A percentile compares a stretch with the other conserved stretches of the same genome.
These are phyloP conservation scores for Alternaria arbusti DNA, from an alignment of 2,329 filamentous ascomycete species.

Conservation along the genomic window DNA sequence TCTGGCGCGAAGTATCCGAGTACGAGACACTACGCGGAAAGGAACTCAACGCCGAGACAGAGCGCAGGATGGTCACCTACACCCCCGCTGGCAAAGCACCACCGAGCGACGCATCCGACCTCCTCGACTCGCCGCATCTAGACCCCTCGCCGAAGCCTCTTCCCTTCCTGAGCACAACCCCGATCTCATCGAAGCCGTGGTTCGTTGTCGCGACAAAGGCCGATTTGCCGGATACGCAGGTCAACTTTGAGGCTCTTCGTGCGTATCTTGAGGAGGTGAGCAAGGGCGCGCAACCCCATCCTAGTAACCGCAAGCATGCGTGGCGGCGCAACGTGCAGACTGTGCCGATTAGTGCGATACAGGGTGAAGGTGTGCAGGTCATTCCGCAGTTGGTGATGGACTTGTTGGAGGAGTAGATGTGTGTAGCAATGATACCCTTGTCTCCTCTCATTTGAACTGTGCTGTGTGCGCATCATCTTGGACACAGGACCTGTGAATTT, in stretches of 20 bases:
- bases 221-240: conserved; percentile 78
- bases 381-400: conserved; percentile 76
- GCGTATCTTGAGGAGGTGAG: conserved; percentile 73
- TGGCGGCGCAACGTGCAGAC: conserved; percentile 65
- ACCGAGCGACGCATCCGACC: conserved; percentile 21
- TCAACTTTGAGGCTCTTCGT: conserved; percentile 74
- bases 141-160: conserved; percentile 44
- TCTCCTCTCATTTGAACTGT: not conserved
- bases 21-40: conserved; percentile 84
- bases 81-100: conserved; percentile 31
- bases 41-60: conserved; percentile 69
- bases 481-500: rapidly evolving
- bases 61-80: conserved; percentile 67
- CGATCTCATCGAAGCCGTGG: conserved; percentile 94
- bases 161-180: conserved; percentile 61
- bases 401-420: conserved; percentile 56
- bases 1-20: conserved; percentile 90
- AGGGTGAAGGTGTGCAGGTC: conserved; percentile 79
- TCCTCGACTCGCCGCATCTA: conserved; percentile 32
- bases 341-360: conserved; percentile 89
- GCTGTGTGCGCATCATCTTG: not conserved
- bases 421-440: conserved; percentile 11
- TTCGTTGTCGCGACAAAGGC: conserved; percentile 95
- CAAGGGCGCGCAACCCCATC: conserved; percentile 70
- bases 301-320: conserved; percentile 70